Evolutionary conservation across 2,329 filamentous ascomycete genomes (phyloP).

Genomic region (Paradendryphiella salina): DNA sequence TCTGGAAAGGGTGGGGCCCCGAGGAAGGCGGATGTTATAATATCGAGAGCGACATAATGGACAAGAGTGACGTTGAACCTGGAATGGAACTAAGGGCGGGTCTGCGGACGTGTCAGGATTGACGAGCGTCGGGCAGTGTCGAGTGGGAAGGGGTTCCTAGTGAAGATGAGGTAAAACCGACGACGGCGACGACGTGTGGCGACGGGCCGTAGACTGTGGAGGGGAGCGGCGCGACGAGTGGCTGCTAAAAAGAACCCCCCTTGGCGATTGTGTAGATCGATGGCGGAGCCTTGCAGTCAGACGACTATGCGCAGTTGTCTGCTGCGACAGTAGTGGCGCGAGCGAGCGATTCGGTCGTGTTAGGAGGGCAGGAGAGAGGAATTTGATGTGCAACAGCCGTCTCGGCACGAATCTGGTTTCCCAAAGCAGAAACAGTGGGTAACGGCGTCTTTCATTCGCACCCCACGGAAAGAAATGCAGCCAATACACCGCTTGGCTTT

Average conservation of each 20-base stretch:
- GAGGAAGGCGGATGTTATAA: conserved; percentile 45
- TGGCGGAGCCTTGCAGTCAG: conserved; percentile 10
- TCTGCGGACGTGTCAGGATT: conserved; percentile 29
- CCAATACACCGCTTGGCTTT: conserved; percentile 23
- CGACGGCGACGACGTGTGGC: conserved; percentile 41
- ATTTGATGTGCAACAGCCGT: conserved; percentile 27
- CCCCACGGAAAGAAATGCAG: conserved; percentile 13
- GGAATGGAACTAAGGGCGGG: conserved; percentile 30
- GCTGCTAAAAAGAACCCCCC: conserved; percentile 1
- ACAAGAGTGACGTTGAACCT: conserved; percentile 34
- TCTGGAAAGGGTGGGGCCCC: conserved; percentile 35
- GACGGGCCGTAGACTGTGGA: conserved; percentile 31
- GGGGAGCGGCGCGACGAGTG: conserved; percentile 17
- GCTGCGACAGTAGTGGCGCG: conserved; percentile 25
- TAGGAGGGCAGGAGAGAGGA: conserved; percentile 22
- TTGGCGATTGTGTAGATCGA: conserved; percentile 17
- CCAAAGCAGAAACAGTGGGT: conserved; percentile 15
- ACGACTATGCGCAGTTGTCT: conserved; percentile 13
- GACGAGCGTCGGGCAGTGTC: conserved; percentile 23
- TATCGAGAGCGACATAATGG: conserved; percentile 43
- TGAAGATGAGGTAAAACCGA: conserved; percentile 38
- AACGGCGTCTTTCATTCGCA: conserved; percentile 9
- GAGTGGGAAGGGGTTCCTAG: conserved; percentile 38
- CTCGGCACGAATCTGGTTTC: conserved; percentile 15
- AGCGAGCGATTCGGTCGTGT: conserved; percentile 12